Evolutionary conservation across 2,329 filamentous ascomycete genomes (phyloP), one percentile per base, ranked within the genome.

Genomic region (Chrysoporthe deuterocubensis): DNA sequence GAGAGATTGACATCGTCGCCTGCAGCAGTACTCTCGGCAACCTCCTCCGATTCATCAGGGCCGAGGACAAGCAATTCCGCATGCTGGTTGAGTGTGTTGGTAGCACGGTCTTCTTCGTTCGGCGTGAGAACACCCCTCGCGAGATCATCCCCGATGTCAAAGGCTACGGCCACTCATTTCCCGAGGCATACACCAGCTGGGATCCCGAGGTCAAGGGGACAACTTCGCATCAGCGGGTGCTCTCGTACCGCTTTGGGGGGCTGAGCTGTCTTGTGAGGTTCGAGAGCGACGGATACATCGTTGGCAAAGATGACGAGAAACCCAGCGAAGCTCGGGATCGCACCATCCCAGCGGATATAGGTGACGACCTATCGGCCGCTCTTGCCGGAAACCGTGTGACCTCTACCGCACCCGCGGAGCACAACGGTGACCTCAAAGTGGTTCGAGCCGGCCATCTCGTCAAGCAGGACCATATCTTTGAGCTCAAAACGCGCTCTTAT

Each of bases 131-230:
- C 57, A 83, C 85, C 0, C 87, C 89, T 0, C 84, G 75, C 0
- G 87, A 90, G 71, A 73, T 81, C 0, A 87, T 92, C 5, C 71
- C 77, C 0, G 81, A 81, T n/a, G 77, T 92, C 0, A 72, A 72
- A 18, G 90, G 90, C 0, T 91, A 82, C 71, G 89, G 90, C 0
- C 89, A 92, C 71, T 83, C 86, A 0, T 92, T 93, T 71, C 88
- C 87, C 0, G 87, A 91, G 60, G 81, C 81, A 0, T 89, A 91
- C 72, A 92, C 90, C 0, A 86, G 81, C 0, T 92, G 89, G 89
- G 84, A 85, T 11, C 13, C 72, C 0, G 81, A 81, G 0, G 84
- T 88, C 0, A 81, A 80, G 58, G 80, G 81, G 0, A 92, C 89
- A 0, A 78, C 77, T 1, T 87, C 87, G 0, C 88, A 92, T 69